Evolutionary conservation across 106 monocot genomes (phyloP).

Genomic region (Triglochin maritima): DNA sequence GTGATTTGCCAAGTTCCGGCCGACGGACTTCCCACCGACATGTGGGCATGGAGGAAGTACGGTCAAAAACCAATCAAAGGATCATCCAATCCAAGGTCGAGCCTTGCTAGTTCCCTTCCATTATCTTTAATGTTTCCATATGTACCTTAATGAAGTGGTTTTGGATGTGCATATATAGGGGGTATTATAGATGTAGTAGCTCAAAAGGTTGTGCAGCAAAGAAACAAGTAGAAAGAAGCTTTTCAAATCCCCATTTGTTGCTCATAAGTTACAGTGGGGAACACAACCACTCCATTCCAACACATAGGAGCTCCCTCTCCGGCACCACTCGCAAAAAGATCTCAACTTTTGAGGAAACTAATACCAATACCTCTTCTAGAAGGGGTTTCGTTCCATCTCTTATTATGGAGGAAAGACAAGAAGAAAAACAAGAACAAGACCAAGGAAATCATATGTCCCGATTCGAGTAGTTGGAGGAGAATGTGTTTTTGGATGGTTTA

Average conservation of each 20-base stretch:
- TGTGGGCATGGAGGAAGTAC: slow-evolving; percentile 95
- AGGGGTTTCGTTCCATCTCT: no score
- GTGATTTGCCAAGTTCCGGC: slow-evolving; percentile 73
- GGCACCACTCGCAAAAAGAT: slow-evolving; percentile 58
- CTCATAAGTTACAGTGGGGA: slow-evolving; percentile 81
- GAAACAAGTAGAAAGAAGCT: slow-evolving; percentile 82
- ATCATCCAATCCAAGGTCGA: slow-evolving; percentile 72
- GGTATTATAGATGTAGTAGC: slow-evolving; percentile 89
- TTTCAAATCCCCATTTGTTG: slow-evolving; percentile 39
- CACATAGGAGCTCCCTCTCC: slow-evolving; percentile 80
- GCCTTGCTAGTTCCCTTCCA: background rate
- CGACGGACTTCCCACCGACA: slow-evolving; percentile 47
- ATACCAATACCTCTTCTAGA: no score
- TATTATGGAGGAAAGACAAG: no score
- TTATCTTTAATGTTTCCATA: background rate
- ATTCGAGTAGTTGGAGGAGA: no score
- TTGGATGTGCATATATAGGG: slow-evolving; percentile 25
- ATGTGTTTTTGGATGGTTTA: no score
- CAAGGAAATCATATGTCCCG: no score
- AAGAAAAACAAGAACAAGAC: no score
- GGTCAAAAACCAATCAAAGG: slow-evolving; percentile 98
- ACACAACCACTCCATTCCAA: slow-evolving; percentile 84
- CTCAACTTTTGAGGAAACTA: no score
- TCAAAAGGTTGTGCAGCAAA: slow-evolving; percentile 74
- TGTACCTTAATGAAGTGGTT: background rate